Evolutionary conservation across 1,284 basidiomycete genomes (phyloP).

Genomic region (Apiotrichum domesticum): DNA sequence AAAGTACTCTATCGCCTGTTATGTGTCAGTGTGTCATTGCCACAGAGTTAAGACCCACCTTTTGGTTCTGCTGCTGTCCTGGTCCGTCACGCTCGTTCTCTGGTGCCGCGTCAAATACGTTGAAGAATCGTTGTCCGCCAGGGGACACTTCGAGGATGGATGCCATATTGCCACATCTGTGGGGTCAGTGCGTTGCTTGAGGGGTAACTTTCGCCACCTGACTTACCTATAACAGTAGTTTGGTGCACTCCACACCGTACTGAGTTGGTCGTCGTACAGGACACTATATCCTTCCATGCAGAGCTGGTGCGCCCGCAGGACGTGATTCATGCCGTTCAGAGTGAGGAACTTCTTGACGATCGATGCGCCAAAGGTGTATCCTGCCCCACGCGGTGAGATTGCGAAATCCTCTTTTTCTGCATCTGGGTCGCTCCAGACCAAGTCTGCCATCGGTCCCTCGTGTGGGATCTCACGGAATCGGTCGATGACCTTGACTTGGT

Average conservation of each 20-base stretch:
- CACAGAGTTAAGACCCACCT: slow-evolving; percentile 18
- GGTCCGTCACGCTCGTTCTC: slow-evolving; percentile 67
- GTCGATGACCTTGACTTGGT: slow-evolving; percentile 99
- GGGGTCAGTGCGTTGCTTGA: neutral
- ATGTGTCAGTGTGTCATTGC: slow-evolving; percentile 19
- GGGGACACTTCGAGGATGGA: slow-evolving; percentile 95
- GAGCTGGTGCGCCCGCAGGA: slow-evolving; percentile 94
- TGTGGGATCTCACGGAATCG: slow-evolving; percentile 99
- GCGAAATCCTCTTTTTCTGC: slow-evolving; percentile 99
- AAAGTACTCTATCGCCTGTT: slow-evolving; percentile 43
- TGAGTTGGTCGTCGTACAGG: slow-evolving; percentile 88
- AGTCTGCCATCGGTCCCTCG: slow-evolving; percentile 99
- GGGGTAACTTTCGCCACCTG: slow-evolving; percentile 1
- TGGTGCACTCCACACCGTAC: slow-evolving; percentile 97
- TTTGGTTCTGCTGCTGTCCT: slow-evolving; percentile 39
- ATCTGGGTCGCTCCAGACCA: slow-evolving; percentile 99
- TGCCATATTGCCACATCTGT: slow-evolving; percentile 94
- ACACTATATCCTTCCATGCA: slow-evolving; percentile 99
- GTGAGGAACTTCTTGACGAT: slow-evolving; percentile 97
- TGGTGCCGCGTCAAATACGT: slow-evolving; percentile 94
- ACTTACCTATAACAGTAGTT: slow-evolving; percentile 72
- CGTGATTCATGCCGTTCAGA: slow-evolving; percentile 94
- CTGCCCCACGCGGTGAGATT: slow-evolving; percentile 94
- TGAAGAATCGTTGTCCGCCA: slow-evolving; percentile 83
- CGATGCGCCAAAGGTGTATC: slow-evolving; percentile 96